Conservation (phyloP, 805 yeast genomes). For the Ogataea zsoltii region DNA sequence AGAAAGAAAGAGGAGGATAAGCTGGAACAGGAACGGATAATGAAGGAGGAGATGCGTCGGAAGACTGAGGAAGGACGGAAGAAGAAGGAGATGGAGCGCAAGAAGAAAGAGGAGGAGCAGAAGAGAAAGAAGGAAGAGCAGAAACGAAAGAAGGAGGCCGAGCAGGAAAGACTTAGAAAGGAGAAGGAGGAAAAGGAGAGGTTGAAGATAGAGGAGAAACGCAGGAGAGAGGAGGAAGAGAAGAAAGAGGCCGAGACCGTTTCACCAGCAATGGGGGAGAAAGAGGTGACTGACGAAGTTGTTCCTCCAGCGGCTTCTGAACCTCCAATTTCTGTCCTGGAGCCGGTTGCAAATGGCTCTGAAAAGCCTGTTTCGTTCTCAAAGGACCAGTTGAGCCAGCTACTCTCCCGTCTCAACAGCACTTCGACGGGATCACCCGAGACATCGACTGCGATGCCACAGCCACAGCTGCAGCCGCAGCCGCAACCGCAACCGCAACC, state of each 20-base stretch:
- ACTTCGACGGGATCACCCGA: background rate
- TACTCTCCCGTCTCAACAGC: constrained; percentile 15
- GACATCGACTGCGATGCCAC: background rate
- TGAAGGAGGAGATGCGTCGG: constrained; percentile 42
- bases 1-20: constrained; percentile 55
- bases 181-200: constrained; percentile 40
- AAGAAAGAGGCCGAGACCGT: constrained; percentile 28
- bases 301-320: too few species aligned
- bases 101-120: constrained; percentile 42
- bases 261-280: constrained; percentile 30
- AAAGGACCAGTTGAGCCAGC: constrained; percentile 19
- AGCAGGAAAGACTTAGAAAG: constrained; percentile 37
- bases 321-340: too few species aligned
- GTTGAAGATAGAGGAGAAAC: constrained; percentile 38
- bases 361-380: constrained; percentile 12
- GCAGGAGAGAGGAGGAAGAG: constrained; percentile 32
- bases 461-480: background rate
- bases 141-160: constrained; percentile 41
- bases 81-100: constrained; percentile 43
- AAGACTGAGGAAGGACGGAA: constrained; percentile 49
- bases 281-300: too few species aligned
- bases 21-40: constrained; percentile 44
- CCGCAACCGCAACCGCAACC: constrained; percentile 7
- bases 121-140: constrained; percentile 42
- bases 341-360: constrained; percentile 26